A percentile compares a stretch with the other conserved stretches of the same genome.
Evolutionary conservation across 176 grass and related monocot species (phyloP).

Genomic region (Echinochloa phyllopogon): DNA sequence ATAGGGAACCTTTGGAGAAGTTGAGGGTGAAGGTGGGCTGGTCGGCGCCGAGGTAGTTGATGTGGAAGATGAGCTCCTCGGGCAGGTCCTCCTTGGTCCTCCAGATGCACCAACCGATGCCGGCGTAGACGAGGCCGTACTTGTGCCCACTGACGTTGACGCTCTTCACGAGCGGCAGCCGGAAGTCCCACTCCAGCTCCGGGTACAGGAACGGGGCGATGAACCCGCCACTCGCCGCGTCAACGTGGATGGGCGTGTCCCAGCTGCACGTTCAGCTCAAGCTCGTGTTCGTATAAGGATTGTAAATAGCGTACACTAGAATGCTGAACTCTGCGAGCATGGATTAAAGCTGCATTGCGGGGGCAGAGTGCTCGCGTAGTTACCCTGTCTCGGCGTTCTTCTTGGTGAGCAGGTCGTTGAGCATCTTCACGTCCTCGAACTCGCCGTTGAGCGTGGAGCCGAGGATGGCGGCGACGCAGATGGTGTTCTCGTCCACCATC

Average conservation of each 20-base stretch:
- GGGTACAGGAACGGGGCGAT: slow-evolving; percentile 94
- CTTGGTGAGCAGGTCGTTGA: slow-evolving; percentile 71
- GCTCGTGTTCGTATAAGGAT: background rate
- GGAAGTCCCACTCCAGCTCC: slow-evolving; percentile 89
- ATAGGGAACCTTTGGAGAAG: slow-evolving; percentile 77
- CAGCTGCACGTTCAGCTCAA: slow-evolving; percentile 52
- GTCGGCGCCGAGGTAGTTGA: slow-evolving; percentile 95
- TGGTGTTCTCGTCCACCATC: slow-evolving; percentile 93
- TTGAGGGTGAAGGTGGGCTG: slow-evolving; percentile 97
- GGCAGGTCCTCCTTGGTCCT: slow-evolving; percentile 83
- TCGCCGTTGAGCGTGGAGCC: slow-evolving; percentile 90
- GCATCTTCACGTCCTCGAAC: slow-evolving; percentile 88
- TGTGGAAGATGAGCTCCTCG: slow-evolving; percentile 98
- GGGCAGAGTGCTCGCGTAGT: background rate
- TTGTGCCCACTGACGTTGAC: slow-evolving; percentile 93
- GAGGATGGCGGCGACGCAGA: slow-evolving; percentile 92
- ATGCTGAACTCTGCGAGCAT: too few relatives aligned
- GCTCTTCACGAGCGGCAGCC: slow-evolving; percentile 93
- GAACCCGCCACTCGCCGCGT: slow-evolving; percentile 92
- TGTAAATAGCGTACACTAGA: background rate
- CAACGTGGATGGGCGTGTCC: slow-evolving; percentile 92
- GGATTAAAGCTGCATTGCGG: background rate
- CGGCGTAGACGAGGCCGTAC: slow-evolving; percentile 88
- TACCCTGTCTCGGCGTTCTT: slow-evolving; percentile 90
- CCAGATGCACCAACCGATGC: slow-evolving; percentile 91